Base-by-base conservation (phyloP, 208 protist species). In the Angomonas deanei region DNA sequence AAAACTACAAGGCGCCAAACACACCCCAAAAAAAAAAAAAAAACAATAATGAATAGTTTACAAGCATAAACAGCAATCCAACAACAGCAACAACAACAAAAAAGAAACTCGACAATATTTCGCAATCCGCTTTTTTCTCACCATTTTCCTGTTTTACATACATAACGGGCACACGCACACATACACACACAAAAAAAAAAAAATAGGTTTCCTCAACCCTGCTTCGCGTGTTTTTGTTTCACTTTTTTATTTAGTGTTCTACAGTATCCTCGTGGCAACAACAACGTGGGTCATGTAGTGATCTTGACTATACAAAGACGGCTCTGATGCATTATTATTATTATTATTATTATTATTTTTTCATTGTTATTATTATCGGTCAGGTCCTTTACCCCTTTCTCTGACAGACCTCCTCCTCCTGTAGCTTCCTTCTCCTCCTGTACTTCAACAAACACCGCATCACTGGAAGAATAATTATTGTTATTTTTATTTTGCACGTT, bases 261-360 rank as follows among this genome's bases (percentile, higher is more conserved):
- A 77, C 3, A 79, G 34, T 56, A 80, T 80, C 15, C 69, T 62
- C n/a, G 74, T 80, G 21, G 65, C 74, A 24, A 80, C 69, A 28
- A 75, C 68, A 48, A 76, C 60, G 17, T 15, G 42, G 59, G 47
- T 53, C 11, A 26, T 17, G 15, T 42, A 42, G 36, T 42, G 36
- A 42, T 42, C 36, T 42, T 42, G 36, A 42, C 36, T 42, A 42
- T 42, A 42, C 8, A 42, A 15, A 42, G 36, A 42, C 8, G 36
- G 36, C 36, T 64, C 36, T 64, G 58, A 1, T 26, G 46, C 5
- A 27, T 31, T 21, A 57, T 60, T 56, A 58, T 54, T 60, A 64
- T 55, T 55, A 55, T 27, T 55, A 55, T 55, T 33, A 55, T 55
- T 33, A 33, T 38, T 28, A 47, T 64, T 11, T 57, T 64, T 49